Base-by-base conservation (phyloP, 768 basidiomycete genomes). In the Lactarius quietus region DNA sequence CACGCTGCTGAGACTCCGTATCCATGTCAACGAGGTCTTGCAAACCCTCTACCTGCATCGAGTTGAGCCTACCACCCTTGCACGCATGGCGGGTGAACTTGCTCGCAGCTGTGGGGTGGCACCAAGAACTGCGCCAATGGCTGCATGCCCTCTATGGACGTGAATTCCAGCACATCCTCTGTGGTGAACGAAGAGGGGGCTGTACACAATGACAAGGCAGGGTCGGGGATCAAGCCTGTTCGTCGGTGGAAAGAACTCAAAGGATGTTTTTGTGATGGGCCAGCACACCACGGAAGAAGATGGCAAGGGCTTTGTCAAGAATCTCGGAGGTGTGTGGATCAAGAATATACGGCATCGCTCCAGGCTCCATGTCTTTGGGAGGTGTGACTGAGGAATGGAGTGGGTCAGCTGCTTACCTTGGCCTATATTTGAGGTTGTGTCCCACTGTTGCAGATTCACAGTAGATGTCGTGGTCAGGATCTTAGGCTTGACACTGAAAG, bases 51-150 rank as follows among this genome's bases (percentile, higher is more conserved):
- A 92, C 93, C 76, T 95, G 89, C 0, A 92, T 93, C 62, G 96
- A 76, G 72, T 95, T 93, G 60, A 96, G 78, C 51, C 92, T 82
- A 0, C 94, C 94, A 23, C 84, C 87, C 31, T 87, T 77, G 68
- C 92, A 92, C 0, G 93, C 93, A 51, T 90, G 86, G 31, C 88
- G 82, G 15, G 94, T 95, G 71, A 96, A 96, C 75, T 96, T 94
- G 33, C 94, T 94, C 2, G 88, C 84, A 71, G 89, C 87, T 1
- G 94, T 94, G 7, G 88, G 88, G 4, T 94, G 85, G 58, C 86
- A 86, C 62, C 78, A 23, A 95, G 82, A 8, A 93, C 79, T 5
- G 91, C 84, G 3, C 86, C 77, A 70, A 94, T 82, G 33, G 94
- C 81, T 5, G 94, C 92, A 5, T 89, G 83, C 2, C 92, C 92